phyloP scores from a whole-genome alignment of 2,329 filamentous ascomycete genomes.

The Mollisia scopiformis region DNA sequence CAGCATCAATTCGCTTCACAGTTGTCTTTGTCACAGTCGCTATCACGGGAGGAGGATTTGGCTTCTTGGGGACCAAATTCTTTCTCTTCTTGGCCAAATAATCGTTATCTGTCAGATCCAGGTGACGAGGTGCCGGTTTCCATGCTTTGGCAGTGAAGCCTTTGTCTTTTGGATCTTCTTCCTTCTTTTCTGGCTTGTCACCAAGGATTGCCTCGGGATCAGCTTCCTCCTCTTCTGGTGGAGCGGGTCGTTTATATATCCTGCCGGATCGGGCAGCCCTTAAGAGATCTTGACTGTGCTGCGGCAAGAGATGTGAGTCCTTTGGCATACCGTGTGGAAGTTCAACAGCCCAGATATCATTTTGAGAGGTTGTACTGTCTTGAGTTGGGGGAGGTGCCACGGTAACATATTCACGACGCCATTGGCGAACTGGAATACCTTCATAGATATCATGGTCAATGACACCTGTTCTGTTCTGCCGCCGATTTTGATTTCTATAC shows the following conservation, averaged over 20 bases:
- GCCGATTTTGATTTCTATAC: conserved; percentile 34
- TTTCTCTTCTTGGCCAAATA: conserved; percentile 65
- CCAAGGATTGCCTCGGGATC: conserved; percentile 49
- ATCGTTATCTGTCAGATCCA: conserved; percentile 55
- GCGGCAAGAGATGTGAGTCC: conserved; percentile 76
- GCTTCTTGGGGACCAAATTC: conserved; percentile 59
- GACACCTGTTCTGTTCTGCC: conserved; percentile 35
- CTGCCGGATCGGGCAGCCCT: conserved; percentile 78
- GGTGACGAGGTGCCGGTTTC: conserved; percentile 63
- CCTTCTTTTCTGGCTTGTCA: conserved; percentile 63
- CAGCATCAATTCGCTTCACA: conserved; percentile 76
- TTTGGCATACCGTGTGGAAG: conserved; percentile 81
- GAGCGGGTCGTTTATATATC: conserved; percentile 72
- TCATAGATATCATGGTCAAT: conserved; percentile 58
- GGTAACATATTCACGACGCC: conserved; percentile 73
- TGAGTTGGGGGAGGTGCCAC: conserved; percentile 67
- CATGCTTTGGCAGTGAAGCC: conserved; percentile 61
- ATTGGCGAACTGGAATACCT: conserved; percentile 82
- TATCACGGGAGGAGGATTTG: conserved; percentile 48
- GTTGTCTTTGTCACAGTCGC: conserved; percentile 76
- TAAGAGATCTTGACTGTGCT: conserved; percentile 81
- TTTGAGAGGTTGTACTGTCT: conserved; percentile 62
- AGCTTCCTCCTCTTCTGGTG: conserved; percentile 61
- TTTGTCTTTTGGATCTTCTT: conserved; percentile 49
- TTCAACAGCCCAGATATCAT: conserved; percentile 75